Evolutionary conservation across 257 asterid species (phyloP).

Genomic region (Apocynum venetum): DNA sequence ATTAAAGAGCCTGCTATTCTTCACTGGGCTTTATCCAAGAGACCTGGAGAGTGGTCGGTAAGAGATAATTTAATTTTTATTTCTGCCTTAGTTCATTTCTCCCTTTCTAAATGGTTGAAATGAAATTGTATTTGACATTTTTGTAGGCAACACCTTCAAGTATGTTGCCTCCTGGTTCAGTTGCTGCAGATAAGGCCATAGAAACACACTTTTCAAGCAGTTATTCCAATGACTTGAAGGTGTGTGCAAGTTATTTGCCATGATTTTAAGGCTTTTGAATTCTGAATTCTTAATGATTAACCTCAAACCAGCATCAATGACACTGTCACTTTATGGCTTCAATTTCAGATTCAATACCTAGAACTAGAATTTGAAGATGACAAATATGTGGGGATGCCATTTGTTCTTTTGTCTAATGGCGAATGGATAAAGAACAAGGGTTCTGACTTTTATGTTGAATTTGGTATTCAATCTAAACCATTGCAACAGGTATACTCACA

Average conservation of each 20-base stretch:
- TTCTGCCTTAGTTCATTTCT: background rate
- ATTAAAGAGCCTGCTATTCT: constrained; percentile 66
- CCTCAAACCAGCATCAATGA: constrained; percentile 9
- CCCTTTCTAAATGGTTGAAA: background rate
- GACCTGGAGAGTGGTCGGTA: constrained; percentile 89
- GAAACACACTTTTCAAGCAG: constrained; percentile 57
- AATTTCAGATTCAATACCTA: constrained; percentile 70
- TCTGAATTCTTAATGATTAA: constrained; percentile 1
- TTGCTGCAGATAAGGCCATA: constrained; percentile 54
- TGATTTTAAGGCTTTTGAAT: constrained; percentile 10
- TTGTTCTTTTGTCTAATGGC: constrained; percentile 76
- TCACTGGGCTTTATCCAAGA: constrained; percentile 94
- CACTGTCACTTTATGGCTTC: background rate
- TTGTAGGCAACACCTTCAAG: constrained; percentile 75
- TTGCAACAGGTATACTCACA: constrained; percentile 44
- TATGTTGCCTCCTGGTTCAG: constrained; percentile 74
- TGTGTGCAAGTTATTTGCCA: constrained; percentile 23
- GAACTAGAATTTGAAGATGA: constrained; percentile 73
- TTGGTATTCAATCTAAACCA: constrained; percentile 37
- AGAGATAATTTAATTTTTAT: constrained; percentile 16
- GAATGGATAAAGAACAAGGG: constrained; percentile 81
- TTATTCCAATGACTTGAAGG: constrained; percentile 54
- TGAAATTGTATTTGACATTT: constrained; percentile 11
- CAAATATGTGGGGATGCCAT: constrained; percentile 83
- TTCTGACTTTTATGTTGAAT: constrained; percentile 76